Conservation (phyloP, 2,329 filamentous ascomycete species). For the Samsoniella hepiali region DNA sequence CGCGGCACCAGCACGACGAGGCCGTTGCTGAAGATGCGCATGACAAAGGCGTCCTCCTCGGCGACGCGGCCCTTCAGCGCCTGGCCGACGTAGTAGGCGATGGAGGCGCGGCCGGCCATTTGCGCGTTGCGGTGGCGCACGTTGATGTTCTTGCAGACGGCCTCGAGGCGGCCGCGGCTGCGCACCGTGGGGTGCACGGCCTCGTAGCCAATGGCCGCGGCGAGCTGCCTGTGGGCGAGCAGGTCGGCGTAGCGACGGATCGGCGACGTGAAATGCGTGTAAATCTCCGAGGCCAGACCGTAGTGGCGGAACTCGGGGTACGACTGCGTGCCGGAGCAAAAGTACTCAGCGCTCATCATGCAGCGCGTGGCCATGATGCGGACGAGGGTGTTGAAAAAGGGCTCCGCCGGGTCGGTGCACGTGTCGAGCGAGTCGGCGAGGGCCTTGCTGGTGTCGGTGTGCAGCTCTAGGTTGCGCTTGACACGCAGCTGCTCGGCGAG, state of each 20-base stretch:
- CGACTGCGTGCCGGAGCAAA: conserved; percentile 88
- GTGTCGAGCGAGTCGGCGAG: conserved; percentile 86
- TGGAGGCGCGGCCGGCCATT: conserved; percentile 86
- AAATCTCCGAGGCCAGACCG: conserved; percentile 92
- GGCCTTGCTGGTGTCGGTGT: conserved; percentile 84
- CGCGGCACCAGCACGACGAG: conserved; percentile 94
- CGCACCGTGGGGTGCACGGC: conserved; percentile 76
- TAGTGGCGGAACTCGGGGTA: conserved; percentile 97
- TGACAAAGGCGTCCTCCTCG: conserved; percentile 90
- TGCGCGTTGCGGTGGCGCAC: conserved; percentile 95
- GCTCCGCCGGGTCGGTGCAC: conserved; percentile 75
- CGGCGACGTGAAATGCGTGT: conserved; percentile 97
- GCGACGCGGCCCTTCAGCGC: conserved; percentile 74
- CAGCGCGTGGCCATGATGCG: conserved; percentile 96
- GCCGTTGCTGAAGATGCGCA: conserved; percentile 96
- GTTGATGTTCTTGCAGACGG: conserved; percentile 98
- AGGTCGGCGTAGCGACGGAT: conserved; percentile 98
- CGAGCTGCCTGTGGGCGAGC: conserved; percentile 88
- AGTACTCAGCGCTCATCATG: conserved; percentile 99
- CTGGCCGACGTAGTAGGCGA: conserved; percentile 98
- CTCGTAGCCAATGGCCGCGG: conserved; percentile 92
- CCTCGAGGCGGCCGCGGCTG: conserved; percentile 80
- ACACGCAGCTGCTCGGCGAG: conserved; percentile 85
- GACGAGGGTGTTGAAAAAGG: conserved; percentile 98
- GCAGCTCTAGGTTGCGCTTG: conserved; percentile 76